phyloP scores from a whole-genome alignment of 2,329 filamentous ascomycete species.

The Phialemonium atrogriseum region DNA sequence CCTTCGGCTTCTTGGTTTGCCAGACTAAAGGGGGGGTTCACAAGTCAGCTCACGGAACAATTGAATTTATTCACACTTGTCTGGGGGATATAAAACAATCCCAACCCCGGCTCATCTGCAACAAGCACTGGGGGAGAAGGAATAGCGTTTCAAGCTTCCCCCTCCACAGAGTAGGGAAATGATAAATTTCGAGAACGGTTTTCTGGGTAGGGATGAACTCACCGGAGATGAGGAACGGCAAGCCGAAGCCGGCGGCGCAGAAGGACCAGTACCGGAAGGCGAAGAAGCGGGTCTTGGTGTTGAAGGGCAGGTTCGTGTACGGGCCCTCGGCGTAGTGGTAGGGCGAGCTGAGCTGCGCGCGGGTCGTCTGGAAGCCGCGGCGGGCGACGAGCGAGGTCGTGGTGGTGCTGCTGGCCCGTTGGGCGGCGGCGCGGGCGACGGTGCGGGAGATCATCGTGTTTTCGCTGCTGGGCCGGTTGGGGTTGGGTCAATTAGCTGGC shows the following conservation, averaged over 20 bases:
- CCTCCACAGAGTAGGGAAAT: too few species aligned
- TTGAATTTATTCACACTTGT: too few species aligned
- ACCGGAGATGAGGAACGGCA: conserved; percentile 57
- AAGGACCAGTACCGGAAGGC: conserved; percentile 74
- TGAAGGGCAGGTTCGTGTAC: conserved; percentile 93
- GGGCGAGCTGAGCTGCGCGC: conserved; percentile 72
- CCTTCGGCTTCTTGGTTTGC: conserved; percentile 38
- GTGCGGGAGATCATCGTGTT: conserved; percentile 67
- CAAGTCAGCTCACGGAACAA: too few species aligned
- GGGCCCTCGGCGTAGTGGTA: conserved; percentile 99
- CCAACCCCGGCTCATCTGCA: too few species aligned
- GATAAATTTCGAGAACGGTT: too few species aligned
- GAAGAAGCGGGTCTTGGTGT: conserved; percentile 85
- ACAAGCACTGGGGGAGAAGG: too few species aligned
- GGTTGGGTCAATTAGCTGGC: conserved; percentile 16
- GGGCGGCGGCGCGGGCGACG: conserved; percentile 61
- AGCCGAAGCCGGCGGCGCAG: conserved; percentile 46
- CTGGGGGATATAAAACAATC: too few species aligned
- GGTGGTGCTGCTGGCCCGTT: conserved; percentile 91
- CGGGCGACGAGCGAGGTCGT: conserved; percentile 59
- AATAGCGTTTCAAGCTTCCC: too few species aligned
- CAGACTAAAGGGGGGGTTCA: conserved; percentile 34
- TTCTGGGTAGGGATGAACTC: conserved; percentile 32
- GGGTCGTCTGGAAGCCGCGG: conserved; percentile 91
- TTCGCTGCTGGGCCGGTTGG: conserved; percentile 33